A percentile compares a stretch with the other conserved stretches of the same genome.
Evolutionary conservation across 2,329 filamentous ascomycete genomes (phyloP).

Genomic region (Arthrobotrys sphaeroides): DNA sequence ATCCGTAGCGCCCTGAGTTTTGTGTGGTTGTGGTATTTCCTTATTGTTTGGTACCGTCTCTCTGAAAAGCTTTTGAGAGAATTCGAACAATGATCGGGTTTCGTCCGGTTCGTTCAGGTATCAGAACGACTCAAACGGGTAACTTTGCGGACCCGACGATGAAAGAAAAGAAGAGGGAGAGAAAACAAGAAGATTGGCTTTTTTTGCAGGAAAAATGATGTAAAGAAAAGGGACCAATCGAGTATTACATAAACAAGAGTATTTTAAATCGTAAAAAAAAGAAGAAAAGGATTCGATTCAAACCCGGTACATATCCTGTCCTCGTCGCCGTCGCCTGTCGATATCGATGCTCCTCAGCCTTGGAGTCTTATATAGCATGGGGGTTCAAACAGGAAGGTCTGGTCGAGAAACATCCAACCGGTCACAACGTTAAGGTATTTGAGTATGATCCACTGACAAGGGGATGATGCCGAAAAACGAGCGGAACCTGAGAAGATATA

Average conservation of each 20-base stretch:
- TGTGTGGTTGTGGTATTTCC: constrained; percentile 11
- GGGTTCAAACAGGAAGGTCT: constrained; percentile 33
- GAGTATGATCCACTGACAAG: not conserved
- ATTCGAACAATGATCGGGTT: not conserved
- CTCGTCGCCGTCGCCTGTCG: not conserved
- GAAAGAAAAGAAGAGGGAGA: no score
- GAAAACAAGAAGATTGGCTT: no score
- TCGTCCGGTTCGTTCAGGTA: not conserved
- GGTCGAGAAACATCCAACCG: not conserved
- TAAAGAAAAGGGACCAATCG: not conserved
- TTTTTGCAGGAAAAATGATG: not conserved
- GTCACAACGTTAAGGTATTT: constrained; percentile 3
- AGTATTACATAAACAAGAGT: not conserved
- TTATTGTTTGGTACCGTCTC: not conserved
- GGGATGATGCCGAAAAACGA: no score
- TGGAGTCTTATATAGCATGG: constrained; percentile 29
- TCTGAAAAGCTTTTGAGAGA: no score
- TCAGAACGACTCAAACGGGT: not conserved
- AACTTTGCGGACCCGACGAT: no score
- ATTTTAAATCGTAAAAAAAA: no score
- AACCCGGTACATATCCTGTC: constrained; percentile 5
- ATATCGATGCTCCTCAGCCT: not conserved
- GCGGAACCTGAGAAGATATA: not conserved
- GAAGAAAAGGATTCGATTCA: not conserved
- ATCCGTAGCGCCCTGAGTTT: no score